phyloP scores from a whole-genome alignment of 1,284 basidiomycete genomes.

The Macrocystidia cucumis region DNA sequence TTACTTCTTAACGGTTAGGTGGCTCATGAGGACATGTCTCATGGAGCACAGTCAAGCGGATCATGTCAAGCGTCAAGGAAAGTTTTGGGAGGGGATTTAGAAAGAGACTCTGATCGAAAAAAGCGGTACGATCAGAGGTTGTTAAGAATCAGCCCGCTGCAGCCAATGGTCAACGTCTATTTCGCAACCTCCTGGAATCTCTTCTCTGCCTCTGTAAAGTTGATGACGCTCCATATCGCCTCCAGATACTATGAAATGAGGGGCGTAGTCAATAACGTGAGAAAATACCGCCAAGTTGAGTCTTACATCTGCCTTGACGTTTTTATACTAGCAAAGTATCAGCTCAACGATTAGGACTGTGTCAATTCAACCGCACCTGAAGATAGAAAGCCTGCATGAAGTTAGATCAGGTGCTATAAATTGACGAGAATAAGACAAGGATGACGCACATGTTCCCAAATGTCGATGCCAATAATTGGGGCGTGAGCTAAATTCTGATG shows the following conservation, averaged over 20 bases:
- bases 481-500: constrained; percentile 48
- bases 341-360: no score
- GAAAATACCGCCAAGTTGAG: background rate
- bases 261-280: constrained; percentile 7
- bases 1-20: no score
- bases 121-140: no score
- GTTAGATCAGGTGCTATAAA: no score
- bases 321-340: constrained; percentile 69
- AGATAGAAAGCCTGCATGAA: constrained; percentile 67
- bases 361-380: constrained; percentile 37
- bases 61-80: no score
- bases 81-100: no score
- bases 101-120: no score
- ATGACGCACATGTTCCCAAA: constrained; percentile 83
- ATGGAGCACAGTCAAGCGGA: no score
- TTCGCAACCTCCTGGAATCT: constrained; percentile 53
- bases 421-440: constrained; percentile 1
- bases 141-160: no score
- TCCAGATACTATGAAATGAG: constrained; percentile 62
- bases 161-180: no score
- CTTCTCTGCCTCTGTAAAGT: constrained; percentile 84
- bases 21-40: no score
- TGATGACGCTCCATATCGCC: constrained; percentile 90
- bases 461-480: constrained; percentile 93
- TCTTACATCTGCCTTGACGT: constrained; percentile 85